Percentiles rank a stretch among this genome's conserved stretches.
These are phyloP conservation scores for Didymella glomerata DNA, from an alignment of 2,329 filamentous ascomycete species.

Conservation along the genomic window DNA sequence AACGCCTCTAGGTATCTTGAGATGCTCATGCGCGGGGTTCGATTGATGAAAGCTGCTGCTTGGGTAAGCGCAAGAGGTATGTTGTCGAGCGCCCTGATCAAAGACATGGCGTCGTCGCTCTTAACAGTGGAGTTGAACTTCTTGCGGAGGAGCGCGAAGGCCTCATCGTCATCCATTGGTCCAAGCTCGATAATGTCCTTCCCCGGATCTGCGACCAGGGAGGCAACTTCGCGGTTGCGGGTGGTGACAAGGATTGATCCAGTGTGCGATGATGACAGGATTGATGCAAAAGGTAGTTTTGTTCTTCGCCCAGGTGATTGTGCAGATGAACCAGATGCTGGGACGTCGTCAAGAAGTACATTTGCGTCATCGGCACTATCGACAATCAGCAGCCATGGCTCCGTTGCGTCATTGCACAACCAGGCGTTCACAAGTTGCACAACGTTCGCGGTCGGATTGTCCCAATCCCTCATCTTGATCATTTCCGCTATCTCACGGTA, in stretches of 20 bases:
- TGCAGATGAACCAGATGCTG: background rate
- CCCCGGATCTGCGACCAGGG: slow-evolving; percentile 20
- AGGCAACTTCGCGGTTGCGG: slow-evolving; percentile 16
- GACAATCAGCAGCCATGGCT: slow-evolving; percentile 31
- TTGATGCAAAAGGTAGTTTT: background rate
- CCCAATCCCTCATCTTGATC: slow-evolving; percentile 14
- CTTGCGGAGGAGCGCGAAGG: slow-evolving; percentile 19
- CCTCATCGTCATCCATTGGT: slow-evolving; percentile 20
- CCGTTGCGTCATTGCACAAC: slow-evolving; percentile 25
- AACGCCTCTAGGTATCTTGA: slow-evolving; percentile 1
- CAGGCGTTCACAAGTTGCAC: slow-evolving; percentile 25
- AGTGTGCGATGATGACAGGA: slow-evolving; percentile 6
- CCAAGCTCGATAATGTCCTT: slow-evolving; percentile 11
- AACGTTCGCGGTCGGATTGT: slow-evolving; percentile 23
- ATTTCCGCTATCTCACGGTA: slow-evolving; percentile 27
- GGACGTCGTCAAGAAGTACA: slow-evolving; percentile 3
- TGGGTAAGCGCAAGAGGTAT: slow-evolving; percentile 22
- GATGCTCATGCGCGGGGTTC: slow-evolving; percentile 12
- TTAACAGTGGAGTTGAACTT: slow-evolving; percentile 7
- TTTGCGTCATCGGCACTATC: slow-evolving; percentile 35
- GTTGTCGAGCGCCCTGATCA: slow-evolving; percentile 13
- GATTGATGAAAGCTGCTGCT: slow-evolving; percentile 15
- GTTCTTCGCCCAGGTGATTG: background rate
- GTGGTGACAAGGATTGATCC: slow-evolving; percentile 24
- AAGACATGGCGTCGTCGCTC: background rate